Evolutionary conservation across 345 rosid species (phyloP).

Genomic region (Corchorus olitorius): DNA sequence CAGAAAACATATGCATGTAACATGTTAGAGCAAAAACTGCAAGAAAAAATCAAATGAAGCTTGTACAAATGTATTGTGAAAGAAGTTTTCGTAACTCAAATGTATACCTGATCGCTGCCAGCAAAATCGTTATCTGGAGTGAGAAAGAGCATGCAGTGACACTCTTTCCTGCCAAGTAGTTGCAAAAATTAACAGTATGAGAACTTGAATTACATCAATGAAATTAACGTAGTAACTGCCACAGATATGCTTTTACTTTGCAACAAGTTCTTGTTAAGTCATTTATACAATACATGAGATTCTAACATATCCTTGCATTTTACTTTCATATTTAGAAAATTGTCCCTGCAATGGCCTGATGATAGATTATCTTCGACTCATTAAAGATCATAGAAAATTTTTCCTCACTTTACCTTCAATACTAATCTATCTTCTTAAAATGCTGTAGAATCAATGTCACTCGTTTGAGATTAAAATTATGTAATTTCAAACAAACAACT

Average conservation of each 20-base stretch:
- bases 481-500: not conserved
- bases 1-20: conserved; percentile 10
- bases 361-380: not conserved
- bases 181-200: not conserved
- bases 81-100: not conserved
- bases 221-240: not conserved
- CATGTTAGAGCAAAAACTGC: not conserved
- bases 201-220: not conserved
- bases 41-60: not conserved
- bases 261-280: not conserved
- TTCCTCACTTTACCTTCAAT: not conserved
- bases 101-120: conserved; percentile 81
- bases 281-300: not conserved
- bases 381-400: not conserved
- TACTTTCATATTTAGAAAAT: not conserved
- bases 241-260: not conserved
- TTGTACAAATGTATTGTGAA: not conserved
- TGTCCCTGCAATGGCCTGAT: not conserved
- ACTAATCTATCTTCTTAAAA: not conserved
- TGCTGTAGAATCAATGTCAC: not conserved
- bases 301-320: not conserved
- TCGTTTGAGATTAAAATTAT: not conserved
- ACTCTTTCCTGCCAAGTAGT: conserved; percentile 77
- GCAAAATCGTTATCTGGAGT: conserved; percentile 97
- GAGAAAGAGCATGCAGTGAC: conserved; percentile 99